Evolutionary conservation across 257 asterid genomes (phyloP), one percentile per base, ranked within the genome.

Genomic region (Sherardia arvensis): DNA sequence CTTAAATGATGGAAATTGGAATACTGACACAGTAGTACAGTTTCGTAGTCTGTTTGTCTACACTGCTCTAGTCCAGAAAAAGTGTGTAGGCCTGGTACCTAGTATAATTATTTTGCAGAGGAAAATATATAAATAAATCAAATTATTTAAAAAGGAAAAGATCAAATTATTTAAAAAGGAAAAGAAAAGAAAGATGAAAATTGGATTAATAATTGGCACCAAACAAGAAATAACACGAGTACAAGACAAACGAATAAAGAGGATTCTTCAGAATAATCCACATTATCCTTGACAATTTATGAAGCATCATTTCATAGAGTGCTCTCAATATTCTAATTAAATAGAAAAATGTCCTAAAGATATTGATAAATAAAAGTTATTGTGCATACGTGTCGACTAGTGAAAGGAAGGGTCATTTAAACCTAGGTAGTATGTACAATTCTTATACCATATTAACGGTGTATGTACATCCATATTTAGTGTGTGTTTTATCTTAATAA

Each of bases 301-400:
- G 23, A 54, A 23, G 59, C 59, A 54, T 54, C 59, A 22, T 43
- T 43, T 43, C 20, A 54, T 26, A 54, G n/a, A n/a, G 59, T 54
- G 32, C n/a, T 25, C 28, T 8, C 17, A 43, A 1, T 54, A 54
- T 54, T 54, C 59, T 7, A n/a, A 8, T 10, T 9, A 38, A 43
- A 43, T 10, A 4, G 15, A 0, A 5, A 23, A 25, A 53, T 17
- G 5, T 15, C 58, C n/a, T 0, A 1, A 53, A 21, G 58, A 22
- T 53, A 21, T 53, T 53, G 12, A 3, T 53, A n/a, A 3, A 2
- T 8, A n/a, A 20, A n/a, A 4, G 25, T 49, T 26, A 22, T 23
- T 4, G 25, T 49, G 55, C 7, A 12, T 26, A 49, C 11, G 55
- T 49, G 55, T 49, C 55, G 20, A 49, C 2, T 14, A 43, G 4